Percentiles rank a stretch among this genome's conserved stretches.
Conservation (phyloP, 1,284 basidiomycete species). For the Cutaneotrichosporon spelunceum region DNA sequence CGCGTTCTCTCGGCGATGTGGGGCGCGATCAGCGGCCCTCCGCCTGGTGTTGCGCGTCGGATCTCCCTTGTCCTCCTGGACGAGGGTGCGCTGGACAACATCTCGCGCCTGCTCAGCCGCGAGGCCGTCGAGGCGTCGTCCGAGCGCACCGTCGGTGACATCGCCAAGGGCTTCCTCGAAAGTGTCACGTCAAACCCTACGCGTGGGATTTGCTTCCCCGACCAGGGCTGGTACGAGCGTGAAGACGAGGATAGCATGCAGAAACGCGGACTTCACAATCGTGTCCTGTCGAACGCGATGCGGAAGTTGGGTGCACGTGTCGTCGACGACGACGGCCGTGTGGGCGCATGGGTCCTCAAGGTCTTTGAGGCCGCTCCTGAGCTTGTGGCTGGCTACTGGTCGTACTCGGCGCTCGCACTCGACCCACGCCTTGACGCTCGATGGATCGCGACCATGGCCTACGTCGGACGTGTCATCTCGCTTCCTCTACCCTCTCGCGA, state of each 20-base stretch:
- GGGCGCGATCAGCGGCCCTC: constrained; percentile 39
- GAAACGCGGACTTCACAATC: constrained; percentile 64
- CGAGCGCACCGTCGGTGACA: constrained; percentile 63
- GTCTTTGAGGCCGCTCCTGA: constrained; percentile 80
- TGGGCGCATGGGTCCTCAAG: constrained; percentile 73
- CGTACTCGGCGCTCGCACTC: constrained; percentile 66
- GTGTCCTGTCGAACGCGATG: constrained; percentile 73
- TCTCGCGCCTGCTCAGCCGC: constrained; percentile 72
- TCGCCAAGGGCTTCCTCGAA: constrained; percentile 82
- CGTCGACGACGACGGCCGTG: constrained; percentile 75
- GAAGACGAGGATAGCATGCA: constrained; percentile 40
- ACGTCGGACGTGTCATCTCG: constrained; percentile 71
- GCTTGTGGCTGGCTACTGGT: constrained; percentile 77
- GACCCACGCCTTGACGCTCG: constrained; percentile 82
- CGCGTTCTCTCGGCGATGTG: constrained; percentile 47
- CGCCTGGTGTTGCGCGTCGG: constrained; percentile 37
- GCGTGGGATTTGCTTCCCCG: constrained; percentile 79
- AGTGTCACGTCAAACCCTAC: constrained; percentile 81
- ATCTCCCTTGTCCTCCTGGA: constrained; percentile 46
- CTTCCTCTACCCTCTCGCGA: constrained; percentile 63
- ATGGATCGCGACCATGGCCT: constrained; percentile 84
- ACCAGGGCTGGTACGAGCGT: constrained; percentile 86
- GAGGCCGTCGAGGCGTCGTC: constrained; percentile 62
- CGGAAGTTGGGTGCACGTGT: constrained; percentile 63
- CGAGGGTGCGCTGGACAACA: constrained; percentile 61